Evolutionary conservation across 2,329 filamentous ascomycete species (phyloP), one percentile per base, ranked within the genome.

Genomic region (Aspergillus pseudonomiae): DNA sequence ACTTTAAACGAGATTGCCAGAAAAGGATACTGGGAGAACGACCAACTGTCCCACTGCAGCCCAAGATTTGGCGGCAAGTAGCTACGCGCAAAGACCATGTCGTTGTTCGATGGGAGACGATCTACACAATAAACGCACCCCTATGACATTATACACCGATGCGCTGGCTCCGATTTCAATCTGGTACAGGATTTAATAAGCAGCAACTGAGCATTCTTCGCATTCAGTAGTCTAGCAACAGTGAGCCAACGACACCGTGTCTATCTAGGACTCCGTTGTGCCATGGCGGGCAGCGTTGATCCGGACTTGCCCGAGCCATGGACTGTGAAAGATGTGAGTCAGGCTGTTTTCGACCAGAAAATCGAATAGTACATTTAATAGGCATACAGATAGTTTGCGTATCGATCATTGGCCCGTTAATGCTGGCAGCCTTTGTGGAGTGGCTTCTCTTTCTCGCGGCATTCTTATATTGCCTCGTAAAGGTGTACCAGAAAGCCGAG

Each of bases 401-500:
- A 10, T 82, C 89, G 61, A 90, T 97, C 68, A 86, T 97, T 41
- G 92, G 92, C 21, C 78, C 90, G 7, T 83, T 97, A 57, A 93
- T 97, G 89, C 72, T 95, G 28, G 91, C 91, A 63, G 94, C 94
- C 2, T 84, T 93, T 34, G 83, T 98, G 10, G 94, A 98, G 80
- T 98, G 95, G 93, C 89, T 97, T 65, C 86, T 98, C 16, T 97
- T 94, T 93, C 85, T 98, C 46, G 88, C 91, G n/a, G 93, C 94
- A 4, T 98, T 98, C 75, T 75, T 95, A 66, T 98, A 97, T 79
- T 98, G 94, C 75, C 82, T 97, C 1, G 81, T 88, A 74, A 97
- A 97, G 77, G 93, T 94, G 34, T 97, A 91, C 72, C 83, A 88
- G 67, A 98, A 98, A 77, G 93, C 94, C 24, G 92, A 96, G 71